Evolutionary conservation across 805 yeast genomes (phyloP).

Genomic region (Nadsonia fulvescens): DNA sequence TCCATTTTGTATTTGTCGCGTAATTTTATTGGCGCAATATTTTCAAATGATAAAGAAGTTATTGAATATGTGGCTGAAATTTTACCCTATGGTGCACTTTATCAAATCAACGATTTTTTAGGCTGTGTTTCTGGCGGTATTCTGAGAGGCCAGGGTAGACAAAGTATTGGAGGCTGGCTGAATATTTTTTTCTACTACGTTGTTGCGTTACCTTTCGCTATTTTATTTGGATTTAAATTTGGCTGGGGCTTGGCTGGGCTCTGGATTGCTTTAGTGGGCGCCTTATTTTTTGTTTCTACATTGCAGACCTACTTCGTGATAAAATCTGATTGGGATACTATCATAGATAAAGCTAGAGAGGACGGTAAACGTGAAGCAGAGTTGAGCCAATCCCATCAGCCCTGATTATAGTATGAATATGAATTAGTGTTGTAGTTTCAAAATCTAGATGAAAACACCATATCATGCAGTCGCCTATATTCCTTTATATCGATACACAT

Average conservation of each 20-base stretch:
- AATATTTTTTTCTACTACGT: constrained; percentile 56
- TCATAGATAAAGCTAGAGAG: constrained; percentile 26
- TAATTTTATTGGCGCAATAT: constrained; percentile 33
- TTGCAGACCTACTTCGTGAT: constrained; percentile 31
- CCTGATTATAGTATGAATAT: no score
- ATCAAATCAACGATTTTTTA: constrained; percentile 52
- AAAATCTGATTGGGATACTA: constrained; percentile 34
- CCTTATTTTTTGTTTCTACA: constrained; percentile 32
- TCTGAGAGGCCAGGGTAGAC: constrained; percentile 61
- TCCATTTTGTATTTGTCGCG: constrained; percentile 28
- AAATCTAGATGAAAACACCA: no score
- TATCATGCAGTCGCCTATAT: no score
- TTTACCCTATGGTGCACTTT: constrained; percentile 46
- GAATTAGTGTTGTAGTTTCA: no score
- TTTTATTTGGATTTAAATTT: constrained; percentile 32
- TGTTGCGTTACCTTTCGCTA: constrained; percentile 40
- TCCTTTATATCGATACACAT: no score
- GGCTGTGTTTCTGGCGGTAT: constrained; percentile 59
- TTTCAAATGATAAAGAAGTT: constrained; percentile 46
- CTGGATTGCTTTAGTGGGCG: constrained; percentile 60
- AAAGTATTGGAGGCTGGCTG: constrained; percentile 50
- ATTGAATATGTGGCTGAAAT: constrained; percentile 30
- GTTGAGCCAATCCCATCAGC: no score
- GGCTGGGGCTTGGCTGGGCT: constrained; percentile 39
- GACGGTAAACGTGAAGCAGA: no score